Evolutionary conservation across 257 asterid species (phyloP).

Genomic region (Plectranthus barbatus): DNA sequence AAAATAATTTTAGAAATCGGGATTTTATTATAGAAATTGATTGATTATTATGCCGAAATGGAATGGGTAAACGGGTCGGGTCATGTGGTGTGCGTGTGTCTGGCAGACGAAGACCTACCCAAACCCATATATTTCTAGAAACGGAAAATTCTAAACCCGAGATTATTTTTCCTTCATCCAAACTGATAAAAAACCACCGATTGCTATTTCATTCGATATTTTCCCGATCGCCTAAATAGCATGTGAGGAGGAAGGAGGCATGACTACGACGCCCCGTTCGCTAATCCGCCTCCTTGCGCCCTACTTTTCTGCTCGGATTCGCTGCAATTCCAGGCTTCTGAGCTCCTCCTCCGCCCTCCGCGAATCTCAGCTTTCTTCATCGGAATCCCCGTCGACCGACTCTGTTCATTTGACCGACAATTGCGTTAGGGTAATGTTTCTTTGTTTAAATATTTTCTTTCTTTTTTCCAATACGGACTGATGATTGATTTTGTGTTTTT

Average conservation of each 20-base stretch:
- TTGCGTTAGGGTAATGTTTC: conserved; percentile 60
- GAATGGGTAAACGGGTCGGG: not conserved
- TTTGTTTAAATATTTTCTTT: not conserved
- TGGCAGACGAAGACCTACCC: conserved; percentile 17
- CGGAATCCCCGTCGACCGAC: conserved; percentile 36
- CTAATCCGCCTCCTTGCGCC: conserved; percentile 53
- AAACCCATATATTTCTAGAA: conserved; percentile 7
- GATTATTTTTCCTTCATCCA: not conserved
- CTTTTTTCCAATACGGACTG: no score
- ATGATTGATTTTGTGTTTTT: no score
- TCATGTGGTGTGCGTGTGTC: no score
- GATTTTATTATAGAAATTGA: no score
- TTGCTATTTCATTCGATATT: not conserved
- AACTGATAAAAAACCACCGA: not conserved
- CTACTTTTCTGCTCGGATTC: conserved; percentile 45
- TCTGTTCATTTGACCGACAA: conserved; percentile 52
- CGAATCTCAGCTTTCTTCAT: conserved; percentile 27
- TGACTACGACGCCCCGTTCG: conserved; percentile 38
- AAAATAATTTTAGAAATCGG: no score
- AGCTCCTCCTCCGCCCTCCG: conserved; percentile 46
- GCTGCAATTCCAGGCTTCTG: conserved; percentile 53
- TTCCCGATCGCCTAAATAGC: conserved; percentile 2
- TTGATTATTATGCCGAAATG: no score
- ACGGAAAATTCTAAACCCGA: conserved; percentile 3
- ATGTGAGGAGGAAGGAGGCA: conserved; percentile 20